phyloP scores from a whole-genome alignment of 495 filamentous ascomycete species.

The Cryomyces minteri region DNA sequence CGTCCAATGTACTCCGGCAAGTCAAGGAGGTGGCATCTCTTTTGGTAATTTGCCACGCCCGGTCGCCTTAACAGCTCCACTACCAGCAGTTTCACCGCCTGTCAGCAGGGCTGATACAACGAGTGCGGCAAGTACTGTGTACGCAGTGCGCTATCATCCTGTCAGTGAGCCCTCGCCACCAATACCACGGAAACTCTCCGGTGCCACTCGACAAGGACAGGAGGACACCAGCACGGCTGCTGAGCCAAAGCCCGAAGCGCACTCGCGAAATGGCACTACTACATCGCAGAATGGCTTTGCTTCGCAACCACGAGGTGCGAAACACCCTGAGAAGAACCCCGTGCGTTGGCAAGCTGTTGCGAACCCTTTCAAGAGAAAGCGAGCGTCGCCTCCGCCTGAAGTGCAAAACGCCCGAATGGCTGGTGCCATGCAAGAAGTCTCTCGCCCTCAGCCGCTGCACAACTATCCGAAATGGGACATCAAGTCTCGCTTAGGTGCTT shows the following conservation, averaged over 20 bases:
- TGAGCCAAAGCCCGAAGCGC: too few species aligned
- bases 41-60: too few species aligned
- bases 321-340: conserved; percentile 1
- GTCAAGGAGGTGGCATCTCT: too few species aligned
- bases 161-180: conserved; percentile 19
- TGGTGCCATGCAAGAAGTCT: not conserved
- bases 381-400: conserved; percentile 33
- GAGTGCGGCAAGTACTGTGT: conserved; percentile 65
- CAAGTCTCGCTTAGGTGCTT: conserved; percentile 17
- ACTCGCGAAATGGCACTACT: too few species aligned
- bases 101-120: conserved; percentile 62
- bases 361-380: conserved; percentile 34
- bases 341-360: conserved; percentile 28
- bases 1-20: too few species aligned
- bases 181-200: too few species aligned
- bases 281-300: too few species aligned
- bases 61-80: conserved; percentile 36
- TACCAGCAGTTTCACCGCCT: conserved; percentile 46
- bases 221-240: too few species aligned
- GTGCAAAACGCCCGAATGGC: conserved; percentile 27
- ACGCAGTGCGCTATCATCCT: conserved; percentile 69
- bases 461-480: conserved; percentile 17
- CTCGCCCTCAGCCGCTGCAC: conserved; percentile 1
- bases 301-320: too few species aligned
- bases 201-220: too few species aligned